Base-by-base conservation (phyloP, 1,139 yeast genomes). In the Candida anutae region DNA sequence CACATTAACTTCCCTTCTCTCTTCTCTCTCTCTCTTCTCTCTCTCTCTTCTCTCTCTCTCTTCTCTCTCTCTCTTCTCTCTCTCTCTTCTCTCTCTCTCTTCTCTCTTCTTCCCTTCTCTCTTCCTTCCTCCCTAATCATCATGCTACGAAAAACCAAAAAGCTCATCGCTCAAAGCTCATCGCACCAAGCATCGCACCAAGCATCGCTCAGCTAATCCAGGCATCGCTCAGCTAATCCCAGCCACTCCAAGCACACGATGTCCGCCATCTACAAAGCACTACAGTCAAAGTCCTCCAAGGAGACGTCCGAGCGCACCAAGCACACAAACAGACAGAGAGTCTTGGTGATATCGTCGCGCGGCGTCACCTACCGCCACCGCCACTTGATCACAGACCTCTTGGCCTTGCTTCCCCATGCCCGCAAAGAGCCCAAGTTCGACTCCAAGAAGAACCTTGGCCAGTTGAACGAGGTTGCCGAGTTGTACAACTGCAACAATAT, bases 361-460 rank as follows among this genome's bases (percentile, higher is more conserved):
- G 98, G 98, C 39, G 84, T 88, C 32, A 88, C 88, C 23, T 84
- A 68, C 55, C 78, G 98, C 62, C 98, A 90, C 52, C 88, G 99
- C 50, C 97, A 93, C 58, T 63, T 93, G 47, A 84, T 90, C 42
- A 72, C 75, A 43, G 98, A 93, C 57, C 62, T 90, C 40, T 65
- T 77, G 38, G 62, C 76, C 24, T 65, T 93, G 53, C 60, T 93
- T 53, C 98, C 99, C 36, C 98, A 90, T 52, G 83, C 95, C 24
- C 78, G 96, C 55, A 90, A 88, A 53, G 98, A 90, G 58, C 94
- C 97, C 36, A 90, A 93, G 57, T 72, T 90, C 47, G 98, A 93
- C 56, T 79, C 88, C 37, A 93, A 90, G 60, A 84, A 88, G 55
- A 84, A 85, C 55, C 69, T 90, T 40, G 74, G 75, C 50, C 94